Evolutionary conservation across 2,329 filamentous ascomycete genomes (phyloP), one percentile per base, ranked within the genome.

Genomic region (Juglanconis oblonga): DNA sequence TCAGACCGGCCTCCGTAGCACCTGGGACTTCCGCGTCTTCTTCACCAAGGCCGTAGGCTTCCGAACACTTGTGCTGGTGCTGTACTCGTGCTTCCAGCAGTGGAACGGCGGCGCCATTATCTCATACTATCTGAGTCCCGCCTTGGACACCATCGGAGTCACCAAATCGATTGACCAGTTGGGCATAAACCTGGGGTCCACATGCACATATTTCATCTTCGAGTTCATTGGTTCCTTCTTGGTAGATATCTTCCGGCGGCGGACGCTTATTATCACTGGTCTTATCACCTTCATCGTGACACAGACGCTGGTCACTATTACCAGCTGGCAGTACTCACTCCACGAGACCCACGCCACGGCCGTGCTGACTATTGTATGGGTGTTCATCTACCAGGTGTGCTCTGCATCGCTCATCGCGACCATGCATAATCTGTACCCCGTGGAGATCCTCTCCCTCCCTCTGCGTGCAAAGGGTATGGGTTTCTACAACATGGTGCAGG

Each of bases 31-130:
- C 64, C 72, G 76, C 6, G 74, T 77, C 44, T 80, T 81, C 65
- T 75, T 79, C 66, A 79, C 74, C 13, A 76, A 73, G 64, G 64
- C 71, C 1, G 77, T 76, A 11, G 68, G 75, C 44, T 81, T 74
- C 63, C 72, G 78, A 31, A 68, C 80, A 4, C 58, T 79, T 1
- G 74, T 80, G 9, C 65, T 81, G 13, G 64, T 76, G 17, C 66
- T 81, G 8, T 81, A 81, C 64, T 79, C 75, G 1, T 59, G 77
- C 51, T 79, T 79, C 65, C 77, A 79, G 62, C 74, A 77, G 57
- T 79, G 77, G 77, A 78, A 77, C 52, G 77, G 77, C 9, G 76
- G 77, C 44, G 73, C 76, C n/a, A 77, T 79, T 61, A 77, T 79
- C 58, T 73, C 71, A 3, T 72, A 75, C 57, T 79, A 78, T 59